These are phyloP conservation scores for Cyclotella choctawhatcheeana DNA, from an alignment of 108 stramenopile species.

Conservation along the genomic window DNA sequence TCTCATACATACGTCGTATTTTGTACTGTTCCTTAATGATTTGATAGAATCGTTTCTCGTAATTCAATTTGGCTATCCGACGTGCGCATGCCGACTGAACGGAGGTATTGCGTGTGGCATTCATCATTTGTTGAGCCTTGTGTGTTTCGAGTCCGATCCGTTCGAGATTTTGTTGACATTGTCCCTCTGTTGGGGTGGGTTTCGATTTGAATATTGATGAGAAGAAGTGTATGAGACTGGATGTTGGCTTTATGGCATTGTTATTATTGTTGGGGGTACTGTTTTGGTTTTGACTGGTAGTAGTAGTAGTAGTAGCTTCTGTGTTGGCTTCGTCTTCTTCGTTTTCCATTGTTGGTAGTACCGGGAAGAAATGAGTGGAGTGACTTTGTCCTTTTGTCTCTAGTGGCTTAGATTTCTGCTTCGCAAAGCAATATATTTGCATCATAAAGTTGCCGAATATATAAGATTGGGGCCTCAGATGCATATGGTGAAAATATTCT, in stretches of 20 bases:
- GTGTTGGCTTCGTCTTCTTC: slow-evolving; percentile 15
- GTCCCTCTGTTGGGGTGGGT: slow-evolving; percentile 23
- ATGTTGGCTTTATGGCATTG: background rate
- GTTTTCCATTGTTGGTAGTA: slow-evolving; percentile 26
- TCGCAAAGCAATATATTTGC: too few species aligned
- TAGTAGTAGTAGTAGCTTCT: too few species aligned
- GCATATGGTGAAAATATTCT: too few species aligned
- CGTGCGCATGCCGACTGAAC: slow-evolving; percentile 23
- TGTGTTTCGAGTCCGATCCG: slow-evolving; percentile 37
- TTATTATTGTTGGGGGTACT: slow-evolving; percentile 11
- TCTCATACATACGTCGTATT: slow-evolving; percentile 27
- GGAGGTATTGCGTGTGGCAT: slow-evolving; percentile 12
- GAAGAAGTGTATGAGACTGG: slow-evolving; percentile 8
- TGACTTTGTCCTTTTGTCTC: background rate
- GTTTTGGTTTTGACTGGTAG: background rate
- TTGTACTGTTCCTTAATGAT: slow-evolving; percentile 41
- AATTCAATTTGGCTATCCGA: slow-evolving; percentile 27
- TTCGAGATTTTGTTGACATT: slow-evolving; percentile 34
- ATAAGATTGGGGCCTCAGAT: too few species aligned
- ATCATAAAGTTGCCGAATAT: too few species aligned
- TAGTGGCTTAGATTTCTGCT: too few species aligned
- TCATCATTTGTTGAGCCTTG: slow-evolving; percentile 31
- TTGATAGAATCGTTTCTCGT: slow-evolving; percentile 46
- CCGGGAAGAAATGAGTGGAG: slow-evolving; percentile 39
- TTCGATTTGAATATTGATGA: slow-evolving; percentile 20